Evolutionary conservation across 768 basidiomycete genomes (phyloP).

Genomic region (Mycena olivaceomarginata): DNA sequence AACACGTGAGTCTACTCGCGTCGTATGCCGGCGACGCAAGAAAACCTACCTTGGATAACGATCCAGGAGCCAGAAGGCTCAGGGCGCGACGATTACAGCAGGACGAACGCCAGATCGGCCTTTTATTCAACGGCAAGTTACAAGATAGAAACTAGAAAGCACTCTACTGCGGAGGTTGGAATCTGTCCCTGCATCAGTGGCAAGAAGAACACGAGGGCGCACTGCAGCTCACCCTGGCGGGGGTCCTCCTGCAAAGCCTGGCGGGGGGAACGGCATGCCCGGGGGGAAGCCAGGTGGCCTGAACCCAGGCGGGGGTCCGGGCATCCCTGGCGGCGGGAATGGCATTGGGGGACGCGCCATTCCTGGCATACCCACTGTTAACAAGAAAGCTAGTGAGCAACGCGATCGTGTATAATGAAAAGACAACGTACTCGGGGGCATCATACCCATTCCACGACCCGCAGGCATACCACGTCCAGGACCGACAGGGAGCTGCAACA

Average conservation of each 20-base stretch:
- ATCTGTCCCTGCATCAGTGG: slow-evolving; percentile 51
- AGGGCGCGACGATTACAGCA: background rate
- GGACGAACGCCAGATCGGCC: background rate
- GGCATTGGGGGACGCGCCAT: slow-evolving; percentile 83
- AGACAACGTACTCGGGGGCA: slow-evolving; percentile 83
- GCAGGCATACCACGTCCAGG: slow-evolving; percentile 98
- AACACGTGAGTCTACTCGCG: too few species aligned
- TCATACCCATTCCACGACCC: slow-evolving; percentile 97
- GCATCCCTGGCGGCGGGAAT: slow-evolving; percentile 86
- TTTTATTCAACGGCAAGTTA: slow-evolving; percentile 35
- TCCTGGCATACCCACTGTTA: slow-evolving; percentile 75
- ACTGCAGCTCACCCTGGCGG: slow-evolving; percentile 83
- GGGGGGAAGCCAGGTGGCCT: slow-evolving; percentile 90
- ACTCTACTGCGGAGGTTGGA: slow-evolving; percentile 70
- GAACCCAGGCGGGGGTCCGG: slow-evolving; percentile 91
- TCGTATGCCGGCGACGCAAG: too few species aligned
- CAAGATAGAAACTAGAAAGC: slow-evolving; percentile 35
- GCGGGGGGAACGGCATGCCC: slow-evolving; percentile 87
- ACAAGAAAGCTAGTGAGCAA: slow-evolving; percentile 42
- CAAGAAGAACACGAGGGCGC: slow-evolving; percentile 19
- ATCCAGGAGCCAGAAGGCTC: background rate
- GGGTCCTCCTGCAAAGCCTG: slow-evolving; percentile 87
- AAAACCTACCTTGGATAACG: too few species aligned
- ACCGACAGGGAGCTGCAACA: slow-evolving; percentile 83
- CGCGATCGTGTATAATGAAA: slow-evolving; percentile 21